Evolutionary conservation across 805 yeast species (phyloP).

Genomic region (Suhomyces vadensis): DNA sequence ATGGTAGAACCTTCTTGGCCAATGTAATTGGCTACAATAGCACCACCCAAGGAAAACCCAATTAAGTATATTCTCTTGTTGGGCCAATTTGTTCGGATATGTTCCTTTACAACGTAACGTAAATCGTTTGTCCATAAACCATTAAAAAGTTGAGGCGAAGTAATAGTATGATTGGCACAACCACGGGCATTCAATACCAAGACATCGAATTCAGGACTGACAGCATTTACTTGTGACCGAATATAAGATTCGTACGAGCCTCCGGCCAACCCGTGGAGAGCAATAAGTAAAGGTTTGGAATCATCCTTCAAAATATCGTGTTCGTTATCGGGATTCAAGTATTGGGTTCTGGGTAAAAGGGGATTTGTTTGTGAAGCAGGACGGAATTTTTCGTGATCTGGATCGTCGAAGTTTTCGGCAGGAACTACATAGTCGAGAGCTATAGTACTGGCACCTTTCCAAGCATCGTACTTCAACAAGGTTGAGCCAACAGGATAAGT

Average conservation of each 20-base stretch:
- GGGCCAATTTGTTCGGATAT: slow-evolving; percentile 54
- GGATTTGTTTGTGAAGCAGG: slow-evolving; percentile 53
- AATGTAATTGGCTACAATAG: slow-evolving; percentile 63
- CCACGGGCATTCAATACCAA: slow-evolving; percentile 71
- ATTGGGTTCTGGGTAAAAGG: slow-evolving; percentile 70
- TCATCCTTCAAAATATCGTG: slow-evolving; percentile 33
- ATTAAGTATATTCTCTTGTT: slow-evolving; percentile 61
- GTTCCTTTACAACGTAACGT: slow-evolving; percentile 54
- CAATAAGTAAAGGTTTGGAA: slow-evolving; percentile 57
- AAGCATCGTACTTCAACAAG: slow-evolving; percentile 37
- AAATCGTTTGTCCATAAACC: slow-evolving; percentile 73
- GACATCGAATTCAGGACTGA: slow-evolving; percentile 52
- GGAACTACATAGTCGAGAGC: slow-evolving; percentile 51
- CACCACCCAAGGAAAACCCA: slow-evolving; percentile 76
- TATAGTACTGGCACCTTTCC: slow-evolving; percentile 47
- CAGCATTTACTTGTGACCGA: slow-evolving; percentile 50
- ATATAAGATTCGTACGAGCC: slow-evolving; percentile 78
- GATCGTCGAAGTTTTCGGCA: slow-evolving; percentile 20
- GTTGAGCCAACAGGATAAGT: slow-evolving; percentile 16
- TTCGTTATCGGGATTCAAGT: slow-evolving; percentile 49
- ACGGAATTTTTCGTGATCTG: slow-evolving; percentile 27
- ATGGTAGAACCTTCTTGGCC: slow-evolving; percentile 60
- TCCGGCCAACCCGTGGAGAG: slow-evolving; percentile 75
- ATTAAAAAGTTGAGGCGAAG: slow-evolving; percentile 65
- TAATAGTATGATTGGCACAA: slow-evolving; percentile 70